These are phyloP conservation scores for Santalum album DNA, from an alignment of 164 flowering plant species.

Conservation along the genomic window DNA sequence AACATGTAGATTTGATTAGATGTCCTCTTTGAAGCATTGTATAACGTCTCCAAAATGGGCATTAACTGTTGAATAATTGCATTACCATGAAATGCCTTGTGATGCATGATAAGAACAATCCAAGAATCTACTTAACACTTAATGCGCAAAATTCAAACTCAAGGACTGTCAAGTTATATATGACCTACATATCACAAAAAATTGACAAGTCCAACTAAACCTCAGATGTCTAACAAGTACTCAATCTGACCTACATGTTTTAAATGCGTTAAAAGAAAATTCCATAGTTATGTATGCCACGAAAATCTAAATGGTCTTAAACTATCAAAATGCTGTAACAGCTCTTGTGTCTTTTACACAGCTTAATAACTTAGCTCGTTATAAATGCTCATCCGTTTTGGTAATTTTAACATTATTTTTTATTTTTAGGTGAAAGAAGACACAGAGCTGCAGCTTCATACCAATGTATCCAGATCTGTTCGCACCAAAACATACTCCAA, in stretches of 20 bases:
- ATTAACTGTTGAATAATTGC: slow-evolving; percentile 90
- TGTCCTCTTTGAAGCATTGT: slow-evolving; percentile 78
- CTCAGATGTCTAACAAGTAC: not conserved
- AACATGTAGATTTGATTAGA: slow-evolving; percentile 95
- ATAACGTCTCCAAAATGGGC: slow-evolving; percentile 87
- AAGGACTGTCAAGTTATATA: not conserved
- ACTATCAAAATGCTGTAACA: no score
- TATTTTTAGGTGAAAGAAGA: no score
- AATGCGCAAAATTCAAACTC: not conserved
- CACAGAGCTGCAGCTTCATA: slow-evolving; percentile 25
- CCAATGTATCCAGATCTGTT: slow-evolving; percentile 96
- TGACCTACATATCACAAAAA: not conserved
- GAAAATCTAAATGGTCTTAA: no score
- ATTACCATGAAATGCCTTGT: no score
- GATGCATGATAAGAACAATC: no score
- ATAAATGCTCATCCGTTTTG: no score
- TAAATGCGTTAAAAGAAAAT: not conserved
- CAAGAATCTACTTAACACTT: not conserved
- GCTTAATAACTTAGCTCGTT: no score
- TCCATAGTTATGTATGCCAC: no score
- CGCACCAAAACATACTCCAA: slow-evolving; percentile 96
- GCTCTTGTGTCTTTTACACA: no score
- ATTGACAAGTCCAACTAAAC: not conserved
- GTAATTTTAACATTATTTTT: no score
- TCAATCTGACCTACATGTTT: not conserved